These are phyloP conservation scores for Clitocybe nebularis DNA, from an alignment of 1,284 basidiomycete genomes.

Conservation along the genomic window DNA sequence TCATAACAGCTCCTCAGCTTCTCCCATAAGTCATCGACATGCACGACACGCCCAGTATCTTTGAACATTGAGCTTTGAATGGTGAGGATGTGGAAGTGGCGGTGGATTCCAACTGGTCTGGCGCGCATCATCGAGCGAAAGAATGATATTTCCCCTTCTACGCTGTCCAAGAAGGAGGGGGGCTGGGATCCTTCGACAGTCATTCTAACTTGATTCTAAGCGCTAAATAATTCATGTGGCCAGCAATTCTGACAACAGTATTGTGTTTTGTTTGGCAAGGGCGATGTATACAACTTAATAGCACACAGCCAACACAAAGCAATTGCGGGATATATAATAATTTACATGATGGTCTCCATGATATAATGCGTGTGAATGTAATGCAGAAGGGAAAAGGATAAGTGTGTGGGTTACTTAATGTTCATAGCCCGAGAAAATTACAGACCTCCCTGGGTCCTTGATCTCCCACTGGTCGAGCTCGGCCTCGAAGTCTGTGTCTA, in stretches of 20 bases:
- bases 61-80: constrained; percentile 68
- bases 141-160: constrained; percentile 78
- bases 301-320: too few species aligned
- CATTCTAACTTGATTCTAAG: too few species aligned
- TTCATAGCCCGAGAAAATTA: constrained; percentile 3
- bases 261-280: too few species aligned
- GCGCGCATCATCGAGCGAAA: constrained; percentile 75
- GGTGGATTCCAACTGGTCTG: constrained; percentile 74
- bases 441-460: background rate
- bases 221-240: too few species aligned
- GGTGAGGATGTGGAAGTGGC: constrained; percentile 73
- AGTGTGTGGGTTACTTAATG: constrained; percentile 1
- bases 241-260: too few species aligned
- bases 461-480: constrained; percentile 7
- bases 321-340: constrained; percentile 1
- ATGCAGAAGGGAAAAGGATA: background rate
- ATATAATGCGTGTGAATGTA: constrained; percentile 1
- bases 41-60: constrained; percentile 63
- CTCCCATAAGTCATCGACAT: constrained; percentile 66
- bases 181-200: constrained; percentile 14
- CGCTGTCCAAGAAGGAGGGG: constrained; percentile 52
- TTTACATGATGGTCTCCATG: background rate
- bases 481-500: constrained; percentile 27
- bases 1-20: constrained; percentile 74
- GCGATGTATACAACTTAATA: too few species aligned